Base-by-base conservation (phyloP, 306 rosid genomes). In the Ceratonia siliqua region DNA sequence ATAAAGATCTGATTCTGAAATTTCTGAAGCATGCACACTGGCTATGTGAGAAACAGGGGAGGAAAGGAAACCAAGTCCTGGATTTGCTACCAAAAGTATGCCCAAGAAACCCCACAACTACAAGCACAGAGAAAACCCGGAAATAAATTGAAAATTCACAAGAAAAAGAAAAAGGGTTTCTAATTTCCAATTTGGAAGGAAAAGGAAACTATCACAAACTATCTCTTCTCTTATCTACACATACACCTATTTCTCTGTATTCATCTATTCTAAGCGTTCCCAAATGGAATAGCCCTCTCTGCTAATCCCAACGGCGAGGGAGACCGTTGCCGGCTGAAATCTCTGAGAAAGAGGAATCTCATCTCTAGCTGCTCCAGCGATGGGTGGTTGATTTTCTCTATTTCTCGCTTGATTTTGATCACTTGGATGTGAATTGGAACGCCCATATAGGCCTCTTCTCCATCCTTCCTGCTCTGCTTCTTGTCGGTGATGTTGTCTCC, bases 361-460 rank as follows among this genome's bases (percentile, higher is more conserved):
- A 82, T 73, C 38, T 93, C 85, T 1, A 81, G 62, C 52, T 76
- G 84, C 68, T 86, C 77, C 10, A 93, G 83, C 0, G 96, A 89
- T 1, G 97, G 96, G 15, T 89, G 89, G 58, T 80, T 86, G 68
- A 77, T 76, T 64, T 79, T 91, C 88, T 91, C 97, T 0, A 82
- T 83, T 77, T 93, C 98, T 70, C 78, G 62, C 86, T 89, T 93
- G n/a, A 93, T 86, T 76, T 89, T 93, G n/a, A 85, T 81, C 6
- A 93, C 93, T 76, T 91, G 98, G 80, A 76, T 91, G 36, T 93
- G 98, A 82, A 93, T 74, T 15, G 88, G 89, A 45, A 74, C 75
- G 1, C 82, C 81, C 69, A 58, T 48, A 49, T 24, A 5, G 0
- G 5, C 73, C 4, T 75, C 83, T 2, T 41, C 14, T 43, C 75